Percentiles rank a stretch among this genome's conserved stretches.
phyloP scores from a whole-genome alignment of 2,329 filamentous ascomycete species.

The Apiospora sp. region DNA sequence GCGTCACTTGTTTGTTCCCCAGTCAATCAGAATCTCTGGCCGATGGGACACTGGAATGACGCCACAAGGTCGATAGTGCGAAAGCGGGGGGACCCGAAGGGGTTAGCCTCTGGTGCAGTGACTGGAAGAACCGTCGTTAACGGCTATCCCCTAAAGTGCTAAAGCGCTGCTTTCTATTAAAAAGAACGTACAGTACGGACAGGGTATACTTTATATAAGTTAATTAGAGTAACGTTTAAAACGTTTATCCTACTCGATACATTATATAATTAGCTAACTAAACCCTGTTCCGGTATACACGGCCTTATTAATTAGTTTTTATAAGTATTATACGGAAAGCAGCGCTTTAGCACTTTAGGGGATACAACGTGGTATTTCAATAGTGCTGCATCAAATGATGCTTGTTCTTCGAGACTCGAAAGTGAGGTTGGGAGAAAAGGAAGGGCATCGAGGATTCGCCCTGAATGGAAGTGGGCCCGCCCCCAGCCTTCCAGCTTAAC shows the following conservation, averaged over 20 bases:
- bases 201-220: no score
- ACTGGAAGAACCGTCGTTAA: background rate
- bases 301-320: no score
- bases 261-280: no score
- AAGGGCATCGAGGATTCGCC: background rate
- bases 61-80: background rate
- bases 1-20: background rate
- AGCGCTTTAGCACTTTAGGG: no score
- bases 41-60: background rate
- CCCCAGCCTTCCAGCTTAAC: background rate
- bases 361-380: no score
- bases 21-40: background rate
- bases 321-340: no score
- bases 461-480: background rate
- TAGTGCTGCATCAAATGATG: background rate
- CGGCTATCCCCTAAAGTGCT: no score
- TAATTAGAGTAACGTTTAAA: no score
- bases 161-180: no score
- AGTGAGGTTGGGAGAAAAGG: background rate
- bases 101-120: background rate
- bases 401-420: background rate
- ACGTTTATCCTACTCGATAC: no score
- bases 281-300: no score
- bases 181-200: no score
- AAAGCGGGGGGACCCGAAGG: constrained; percentile 1